Evolutionary conservation across 2,329 filamentous ascomycete species (phyloP).

Genomic region (Colletotrichum musae): DNA sequence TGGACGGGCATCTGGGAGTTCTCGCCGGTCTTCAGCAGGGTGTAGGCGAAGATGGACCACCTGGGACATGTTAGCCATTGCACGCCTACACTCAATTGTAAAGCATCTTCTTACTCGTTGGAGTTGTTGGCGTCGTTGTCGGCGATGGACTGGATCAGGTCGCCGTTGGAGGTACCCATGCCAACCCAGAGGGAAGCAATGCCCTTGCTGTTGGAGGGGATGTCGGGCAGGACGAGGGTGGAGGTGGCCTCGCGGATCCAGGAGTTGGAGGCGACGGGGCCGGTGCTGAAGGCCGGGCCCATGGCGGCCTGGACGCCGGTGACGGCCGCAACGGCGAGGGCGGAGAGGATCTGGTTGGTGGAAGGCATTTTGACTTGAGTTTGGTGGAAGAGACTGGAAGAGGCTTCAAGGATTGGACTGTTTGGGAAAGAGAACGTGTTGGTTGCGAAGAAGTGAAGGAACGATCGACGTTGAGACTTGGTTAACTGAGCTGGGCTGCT

Average conservation of each 20-base stretch:
- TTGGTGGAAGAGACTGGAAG: slow-evolving; percentile 3
- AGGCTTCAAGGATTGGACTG: too few relatives aligned
- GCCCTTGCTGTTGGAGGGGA: slow-evolving; percentile 53
- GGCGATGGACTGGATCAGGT: slow-evolving; percentile 63
- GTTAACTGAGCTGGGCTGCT: neutral
- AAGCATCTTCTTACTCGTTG: neutral
- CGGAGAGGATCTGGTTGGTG: slow-evolving; percentile 31
- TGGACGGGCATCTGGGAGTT: slow-evolving; percentile 33
- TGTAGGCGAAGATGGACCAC: slow-evolving; percentile 62
- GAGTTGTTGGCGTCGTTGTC: slow-evolving; percentile 48
- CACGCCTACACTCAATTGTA: neutral
- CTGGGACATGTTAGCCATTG: neutral
- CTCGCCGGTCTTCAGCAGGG: slow-evolving; percentile 52
- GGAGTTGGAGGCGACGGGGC: slow-evolving; percentile 54
- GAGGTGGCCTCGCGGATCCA: slow-evolving; percentile 61
- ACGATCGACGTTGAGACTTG: neutral
- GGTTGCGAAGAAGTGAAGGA: neutral
- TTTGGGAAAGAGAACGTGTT: neutral
- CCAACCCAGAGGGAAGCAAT: slow-evolving; percentile 62
- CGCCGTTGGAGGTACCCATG: slow-evolving; percentile 62
- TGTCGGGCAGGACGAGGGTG: slow-evolving; percentile 57
- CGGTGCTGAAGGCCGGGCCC: slow-evolving; percentile 59
- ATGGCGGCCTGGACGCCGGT: slow-evolving; percentile 47
- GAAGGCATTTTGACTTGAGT: slow-evolving; percentile 24
- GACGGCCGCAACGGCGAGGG: slow-evolving; percentile 24